Conservation (phyloP, 257 asterid species). For the Cruciata laevipes region DNA sequence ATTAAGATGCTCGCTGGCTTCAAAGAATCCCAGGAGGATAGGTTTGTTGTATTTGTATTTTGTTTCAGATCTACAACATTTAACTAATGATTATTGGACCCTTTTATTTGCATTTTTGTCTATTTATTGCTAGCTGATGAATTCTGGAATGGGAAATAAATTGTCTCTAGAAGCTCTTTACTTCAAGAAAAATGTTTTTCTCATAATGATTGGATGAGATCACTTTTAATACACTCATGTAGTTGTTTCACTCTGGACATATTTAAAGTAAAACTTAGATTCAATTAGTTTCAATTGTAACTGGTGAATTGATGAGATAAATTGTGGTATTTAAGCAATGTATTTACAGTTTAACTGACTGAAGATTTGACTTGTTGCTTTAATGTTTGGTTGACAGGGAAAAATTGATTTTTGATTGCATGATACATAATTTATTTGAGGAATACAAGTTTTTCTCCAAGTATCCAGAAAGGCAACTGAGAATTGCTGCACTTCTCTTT, state of each 20-base stretch:
- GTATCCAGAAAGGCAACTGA: constrained; percentile 88
- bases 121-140: neutral
- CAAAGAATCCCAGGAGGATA: constrained; percentile 72
- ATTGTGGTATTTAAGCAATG: neutral
- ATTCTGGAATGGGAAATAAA: neutral
- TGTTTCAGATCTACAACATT: neutral
- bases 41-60: constrained; percentile 27
- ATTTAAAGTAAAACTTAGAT: neutral
- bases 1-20: constrained; percentile 79
- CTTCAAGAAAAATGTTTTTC: neutral
- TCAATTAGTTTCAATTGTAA: neutral
- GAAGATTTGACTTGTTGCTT: neutral
- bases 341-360: neutral
- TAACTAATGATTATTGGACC: neutral
- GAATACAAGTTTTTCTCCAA: constrained; percentile 78
- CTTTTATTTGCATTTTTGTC: neutral
- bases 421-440: constrained; percentile 81
- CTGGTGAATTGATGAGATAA: neutral
- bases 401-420: constrained; percentile 63
- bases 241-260: neutral
- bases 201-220: neutral
- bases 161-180: neutral
- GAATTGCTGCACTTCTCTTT: constrained; percentile 69
- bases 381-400: constrained; percentile 57
- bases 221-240: neutral